Evolutionary conservation across 495 filamentous ascomycete species (phyloP).

Genomic region (Saxophila tyrrhenica): DNA sequence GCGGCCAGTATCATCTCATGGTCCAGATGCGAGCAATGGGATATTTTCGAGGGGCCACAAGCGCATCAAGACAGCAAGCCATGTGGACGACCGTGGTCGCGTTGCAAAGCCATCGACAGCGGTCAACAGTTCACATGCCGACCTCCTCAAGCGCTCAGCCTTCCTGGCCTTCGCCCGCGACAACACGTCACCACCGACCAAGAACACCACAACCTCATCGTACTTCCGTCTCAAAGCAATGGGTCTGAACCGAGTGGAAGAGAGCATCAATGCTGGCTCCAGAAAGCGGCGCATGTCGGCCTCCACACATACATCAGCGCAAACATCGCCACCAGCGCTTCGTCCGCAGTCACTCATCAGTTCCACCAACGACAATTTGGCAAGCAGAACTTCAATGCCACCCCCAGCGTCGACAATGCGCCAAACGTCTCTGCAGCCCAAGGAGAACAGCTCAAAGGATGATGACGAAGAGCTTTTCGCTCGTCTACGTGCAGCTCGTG

Average conservation of each 20-base stretch:
- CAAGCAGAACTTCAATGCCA: neutral
- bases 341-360: neutral
- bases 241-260: constrained; percentile 26
- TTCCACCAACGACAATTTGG: neutral
- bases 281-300: neutral
- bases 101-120: constrained; percentile 6
- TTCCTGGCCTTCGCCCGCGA: constrained; percentile 11
- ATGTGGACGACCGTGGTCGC: constrained; percentile 14
- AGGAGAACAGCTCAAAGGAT: neutral
- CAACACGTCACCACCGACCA: neutral
- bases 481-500: constrained; percentile 16
- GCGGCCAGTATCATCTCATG: constrained; percentile 13
- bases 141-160: constrained; percentile 12
- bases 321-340: constrained; percentile 4
- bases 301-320: neutral
- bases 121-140: neutral
- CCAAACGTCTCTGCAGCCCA: neutral
- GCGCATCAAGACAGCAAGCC: constrained; percentile 13
- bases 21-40: neutral
- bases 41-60: constrained; percentile 1
- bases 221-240: constrained; percentile 38
- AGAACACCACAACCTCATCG: constrained; percentile 30
- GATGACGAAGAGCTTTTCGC: constrained; percentile 28
- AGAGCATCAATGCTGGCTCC: neutral
- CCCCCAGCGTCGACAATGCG: constrained; percentile 4